Conservation (phyloP, 805 yeast genomes). For the Komagataella kurtzmanii region DNA sequence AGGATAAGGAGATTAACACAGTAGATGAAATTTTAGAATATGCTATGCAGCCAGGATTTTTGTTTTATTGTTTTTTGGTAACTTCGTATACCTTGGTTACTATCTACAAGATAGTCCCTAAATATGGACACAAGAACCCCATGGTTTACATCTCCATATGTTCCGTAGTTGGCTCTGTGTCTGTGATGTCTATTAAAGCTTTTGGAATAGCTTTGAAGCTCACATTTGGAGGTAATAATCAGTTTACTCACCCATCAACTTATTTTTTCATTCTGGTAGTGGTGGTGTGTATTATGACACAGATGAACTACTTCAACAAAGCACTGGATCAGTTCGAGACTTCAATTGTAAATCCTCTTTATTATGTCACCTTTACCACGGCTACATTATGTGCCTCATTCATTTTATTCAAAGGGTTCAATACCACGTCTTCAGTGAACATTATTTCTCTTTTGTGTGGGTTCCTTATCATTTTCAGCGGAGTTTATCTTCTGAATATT, state of each 20-base stretch:
- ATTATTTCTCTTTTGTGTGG: conserved; percentile 75
- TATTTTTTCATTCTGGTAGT: conserved; percentile 72
- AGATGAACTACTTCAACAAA: conserved; percentile 89
- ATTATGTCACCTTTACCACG: conserved; percentile 85
- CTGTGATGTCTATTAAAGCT: conserved; percentile 87
- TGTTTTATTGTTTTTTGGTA: conserved; percentile 53
- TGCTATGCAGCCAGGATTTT: conserved; percentile 68
- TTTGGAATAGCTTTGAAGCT: conserved; percentile 85
- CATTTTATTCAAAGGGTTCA: conserved; percentile 75
- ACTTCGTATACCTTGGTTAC: conserved; percentile 55
- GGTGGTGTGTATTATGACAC: conserved; percentile 71
- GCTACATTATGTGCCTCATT: conserved; percentile 79
- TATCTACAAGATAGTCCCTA: conserved; percentile 77
- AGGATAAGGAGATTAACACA: conserved; percentile 80
- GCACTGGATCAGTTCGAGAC: conserved; percentile 91
- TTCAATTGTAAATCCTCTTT: conserved; percentile 80
- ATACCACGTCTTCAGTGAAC: conserved; percentile 68
- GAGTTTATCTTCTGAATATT: conserved; percentile 72
- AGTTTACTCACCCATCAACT: conserved; percentile 74
- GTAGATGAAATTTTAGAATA: conserved; percentile 78
- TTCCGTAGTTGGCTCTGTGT: conserved; percentile 79
- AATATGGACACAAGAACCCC: conserved; percentile 68
- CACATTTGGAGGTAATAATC: conserved; percentile 76
- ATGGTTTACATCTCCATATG: conserved; percentile 85
- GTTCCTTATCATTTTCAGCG: conserved; percentile 74